phyloP scores from a whole-genome alignment of 2,329 filamentous ascomycete genomes.

The Aspergillus pseudonomiae region DNA sequence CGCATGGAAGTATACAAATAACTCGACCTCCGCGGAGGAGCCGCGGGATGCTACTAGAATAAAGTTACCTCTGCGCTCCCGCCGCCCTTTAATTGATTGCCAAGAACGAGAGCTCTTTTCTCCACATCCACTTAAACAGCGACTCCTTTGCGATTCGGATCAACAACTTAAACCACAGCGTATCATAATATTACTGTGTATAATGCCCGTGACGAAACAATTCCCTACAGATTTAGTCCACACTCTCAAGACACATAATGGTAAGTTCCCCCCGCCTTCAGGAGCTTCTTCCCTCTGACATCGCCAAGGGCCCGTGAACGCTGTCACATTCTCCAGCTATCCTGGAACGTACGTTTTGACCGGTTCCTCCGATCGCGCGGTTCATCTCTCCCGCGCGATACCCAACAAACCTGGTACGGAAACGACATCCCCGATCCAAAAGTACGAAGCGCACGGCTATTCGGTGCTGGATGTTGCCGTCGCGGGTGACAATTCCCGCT shows the following conservation, averaged over 20 bases:
- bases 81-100: neutral
- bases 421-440: conserved; percentile 70
- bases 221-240: conserved; percentile 47
- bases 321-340: conserved; percentile 71
- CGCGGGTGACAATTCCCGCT: conserved; percentile 74
- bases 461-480: conserved; percentile 83
- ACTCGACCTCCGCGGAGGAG: neutral
- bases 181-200: neutral
- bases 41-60: neutral
- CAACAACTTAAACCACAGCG: neutral
- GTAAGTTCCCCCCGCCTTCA: conserved; percentile 23
- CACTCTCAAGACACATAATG: conserved; percentile 49
- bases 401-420: conserved; percentile 43
- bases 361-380: conserved; percentile 79
- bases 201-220: conserved; percentile 33
- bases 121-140: neutral
- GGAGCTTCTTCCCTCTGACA: neutral
- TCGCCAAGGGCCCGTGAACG: conserved; percentile 67
- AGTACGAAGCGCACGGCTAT: conserved; percentile 88
- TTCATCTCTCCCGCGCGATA: conserved; percentile 77
- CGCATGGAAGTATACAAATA: conserved; percentile 3
- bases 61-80: neutral
- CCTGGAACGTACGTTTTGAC: conserved; percentile 80
- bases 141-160: neutral
- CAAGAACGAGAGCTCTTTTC: neutral